Conservation (phyloP, 129 eudicot species). For the Centella asiatica region DNA sequence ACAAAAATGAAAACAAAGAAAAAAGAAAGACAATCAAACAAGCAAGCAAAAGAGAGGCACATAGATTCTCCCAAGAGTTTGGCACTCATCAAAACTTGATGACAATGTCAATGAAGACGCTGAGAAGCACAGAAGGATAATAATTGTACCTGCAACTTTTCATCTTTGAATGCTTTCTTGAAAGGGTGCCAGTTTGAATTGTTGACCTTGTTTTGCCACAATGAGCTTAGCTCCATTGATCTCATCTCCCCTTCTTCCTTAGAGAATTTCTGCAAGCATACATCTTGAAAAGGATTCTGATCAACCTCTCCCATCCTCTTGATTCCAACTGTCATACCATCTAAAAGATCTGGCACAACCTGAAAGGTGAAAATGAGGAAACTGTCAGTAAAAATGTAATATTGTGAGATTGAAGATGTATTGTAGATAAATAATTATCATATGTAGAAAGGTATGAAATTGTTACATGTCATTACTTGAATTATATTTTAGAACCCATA, state of each 20-base stretch:
- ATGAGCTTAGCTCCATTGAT: conserved; percentile 37
- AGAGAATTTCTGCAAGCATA: conserved; percentile 42
- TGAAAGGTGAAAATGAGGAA: conserved; percentile 7
- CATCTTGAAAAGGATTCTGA: conserved; percentile 51
- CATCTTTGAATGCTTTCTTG: conserved; percentile 6
- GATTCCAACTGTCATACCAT: conserved; percentile 30
- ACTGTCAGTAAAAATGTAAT: background rate
- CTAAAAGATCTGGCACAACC: conserved; percentile 36
- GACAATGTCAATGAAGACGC: background rate
- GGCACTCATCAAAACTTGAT: background rate
- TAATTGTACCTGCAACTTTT: conserved; percentile 1
- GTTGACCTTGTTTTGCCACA: conserved; percentile 45
- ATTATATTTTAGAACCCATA: background rate
- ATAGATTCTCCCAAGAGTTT: background rate
- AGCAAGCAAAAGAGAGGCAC: background rate
- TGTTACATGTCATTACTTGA: background rate
- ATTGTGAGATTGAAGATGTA: background rate
- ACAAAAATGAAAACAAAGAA: background rate
- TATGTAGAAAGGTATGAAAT: background rate
- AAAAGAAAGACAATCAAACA: conserved; percentile 4
- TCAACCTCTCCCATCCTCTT: conserved; percentile 66
- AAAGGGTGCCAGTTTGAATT: conserved; percentile 13
- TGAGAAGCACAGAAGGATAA: background rate
- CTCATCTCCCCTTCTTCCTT: conserved; percentile 37
- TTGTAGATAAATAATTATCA: background rate